Conservation (phyloP, 331 rosid genomes). For the Malus hybrid region DNA sequence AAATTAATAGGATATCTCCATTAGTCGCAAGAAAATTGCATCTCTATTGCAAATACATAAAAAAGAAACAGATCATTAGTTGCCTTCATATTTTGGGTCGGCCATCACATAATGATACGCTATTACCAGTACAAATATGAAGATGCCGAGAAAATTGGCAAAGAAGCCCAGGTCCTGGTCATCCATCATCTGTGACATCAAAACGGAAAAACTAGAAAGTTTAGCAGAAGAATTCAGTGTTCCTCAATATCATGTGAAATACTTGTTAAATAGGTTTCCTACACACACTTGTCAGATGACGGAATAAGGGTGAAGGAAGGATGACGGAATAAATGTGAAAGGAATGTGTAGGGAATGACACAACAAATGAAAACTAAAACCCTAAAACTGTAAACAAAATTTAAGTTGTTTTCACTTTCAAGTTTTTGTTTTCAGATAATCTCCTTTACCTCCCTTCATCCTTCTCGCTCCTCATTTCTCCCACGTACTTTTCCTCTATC, state of each 20-base stretch:
- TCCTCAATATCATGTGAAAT: not conserved
- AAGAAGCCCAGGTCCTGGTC: slow-evolving; percentile 92
- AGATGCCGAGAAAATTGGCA: slow-evolving; percentile 92
- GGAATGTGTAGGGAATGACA: too few species aligned
- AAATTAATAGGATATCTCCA: slow-evolving; percentile 7
- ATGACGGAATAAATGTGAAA: too few species aligned
- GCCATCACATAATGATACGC: slow-evolving; percentile 90
- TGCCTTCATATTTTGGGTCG: slow-evolving; percentile 78
- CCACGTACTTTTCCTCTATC: too few species aligned
- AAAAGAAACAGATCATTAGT: slow-evolving; percentile 24
- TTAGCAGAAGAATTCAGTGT: not conserved
- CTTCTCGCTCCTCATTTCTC: too few species aligned
- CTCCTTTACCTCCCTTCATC: too few species aligned
- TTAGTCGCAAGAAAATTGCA: not conserved
- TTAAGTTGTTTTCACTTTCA: too few species aligned
- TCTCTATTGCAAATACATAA: slow-evolving; percentile 5
- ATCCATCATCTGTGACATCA: slow-evolving; percentile 66
- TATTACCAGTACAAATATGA: slow-evolving; percentile 82
- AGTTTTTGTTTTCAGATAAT: too few species aligned
- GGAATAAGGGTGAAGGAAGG: too few species aligned
- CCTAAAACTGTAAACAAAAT: too few species aligned
- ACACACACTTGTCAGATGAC: not conserved
- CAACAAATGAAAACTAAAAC: too few species aligned
- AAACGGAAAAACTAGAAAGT: not conserved
- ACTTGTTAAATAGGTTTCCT: not conserved